phyloP scores from a whole-genome alignment of 768 basidiomycete species.

The Clathrus columnatus region DNA sequence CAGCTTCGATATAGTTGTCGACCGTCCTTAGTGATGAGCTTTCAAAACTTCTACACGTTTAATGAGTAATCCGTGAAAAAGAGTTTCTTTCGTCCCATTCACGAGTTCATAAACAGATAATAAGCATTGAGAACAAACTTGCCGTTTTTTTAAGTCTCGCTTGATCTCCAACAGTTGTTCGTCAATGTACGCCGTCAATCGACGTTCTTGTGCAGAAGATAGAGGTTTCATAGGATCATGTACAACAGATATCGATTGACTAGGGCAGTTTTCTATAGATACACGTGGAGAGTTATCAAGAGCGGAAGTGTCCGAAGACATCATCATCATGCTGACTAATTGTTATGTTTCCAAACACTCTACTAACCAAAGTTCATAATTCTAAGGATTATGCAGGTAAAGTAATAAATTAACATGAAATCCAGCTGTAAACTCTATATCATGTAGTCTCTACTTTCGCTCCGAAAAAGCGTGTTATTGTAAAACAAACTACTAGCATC shows the following conservation, averaged over 20 bases:
- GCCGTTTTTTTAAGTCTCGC: conserved; percentile 73
- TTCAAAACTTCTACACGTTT: conserved; percentile 28
- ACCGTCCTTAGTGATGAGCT: conserved; percentile 51
- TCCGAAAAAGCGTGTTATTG: conserved; percentile 46
- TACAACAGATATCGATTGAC: too few relatives aligned
- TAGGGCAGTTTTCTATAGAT: neutral
- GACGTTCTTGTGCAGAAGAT: conserved; percentile 51
- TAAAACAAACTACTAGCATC: conserved; percentile 68
- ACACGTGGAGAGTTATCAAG: neutral
- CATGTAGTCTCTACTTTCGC: conserved; percentile 17
- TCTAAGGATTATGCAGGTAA: too few relatives aligned
- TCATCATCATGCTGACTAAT: neutral
- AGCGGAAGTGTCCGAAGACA: neutral
- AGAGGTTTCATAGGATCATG: conserved; percentile 28
- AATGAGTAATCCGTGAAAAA: neutral
- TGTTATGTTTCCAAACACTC: neutral
- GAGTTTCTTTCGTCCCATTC: neutral
- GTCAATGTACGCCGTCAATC: conserved; percentile 57
- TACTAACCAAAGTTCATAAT: too few relatives aligned
- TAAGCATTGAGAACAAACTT: conserved; percentile 17
- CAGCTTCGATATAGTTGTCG: conserved; percentile 47
- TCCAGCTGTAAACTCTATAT: neutral
- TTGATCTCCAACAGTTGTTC: conserved; percentile 55
- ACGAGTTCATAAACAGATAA: neutral
- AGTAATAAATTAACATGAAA: neutral